Base-by-base conservation (phyloP, 176 grass and related monocot species). In the Carex parvula region DNA sequence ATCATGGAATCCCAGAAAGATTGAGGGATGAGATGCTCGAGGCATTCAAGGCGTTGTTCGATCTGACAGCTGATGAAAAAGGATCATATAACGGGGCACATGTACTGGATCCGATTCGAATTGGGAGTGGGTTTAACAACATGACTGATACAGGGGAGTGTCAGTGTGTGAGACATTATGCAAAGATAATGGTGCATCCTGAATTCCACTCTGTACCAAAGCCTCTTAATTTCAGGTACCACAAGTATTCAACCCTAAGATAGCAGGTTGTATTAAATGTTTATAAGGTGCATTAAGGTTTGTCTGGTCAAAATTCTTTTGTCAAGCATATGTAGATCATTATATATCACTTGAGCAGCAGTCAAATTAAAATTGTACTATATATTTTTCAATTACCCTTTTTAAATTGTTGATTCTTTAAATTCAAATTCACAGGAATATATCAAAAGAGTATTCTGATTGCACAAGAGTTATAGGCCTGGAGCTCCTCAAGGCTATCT, bases 101-200 rank as follows among this genome's bases (percentile, higher is more conserved):
- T 10, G 87, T 89, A 5, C 79, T 90, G 89, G 89, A 89, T 87
- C 90, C 92, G 0, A 60, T 94, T 11, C 81, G 92, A 41, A 74
- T 92, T 0, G 95, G 95, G 0, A 87, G 87, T 5, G 85, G 90
- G 15, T 91, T 94, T 89, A 90, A 91, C 42, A 21, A 85, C 2
- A 64, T 39, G 6, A 80, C 79, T 3, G 94, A 94, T 41, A 88
- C 60, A 22, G 66, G 81, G 39, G 39, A 17, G 70, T 94, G 72
- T 85, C 81, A 35, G 33, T 35, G 33, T 6, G 4, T 6, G 87
- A 84, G 95, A 52, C 87, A 92, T 50, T 93, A 90, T 79, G 7
- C 88, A 17, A 97, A 94, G 87, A 84, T 97, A 85, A 46, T 90
- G 74, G 89, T 89, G 37, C 92, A 92, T 78, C 92, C 94, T 2